Evolutionary conservation across 108 stramenopile species (phyloP).

Genomic region (Skeletonema potamos): DNA sequence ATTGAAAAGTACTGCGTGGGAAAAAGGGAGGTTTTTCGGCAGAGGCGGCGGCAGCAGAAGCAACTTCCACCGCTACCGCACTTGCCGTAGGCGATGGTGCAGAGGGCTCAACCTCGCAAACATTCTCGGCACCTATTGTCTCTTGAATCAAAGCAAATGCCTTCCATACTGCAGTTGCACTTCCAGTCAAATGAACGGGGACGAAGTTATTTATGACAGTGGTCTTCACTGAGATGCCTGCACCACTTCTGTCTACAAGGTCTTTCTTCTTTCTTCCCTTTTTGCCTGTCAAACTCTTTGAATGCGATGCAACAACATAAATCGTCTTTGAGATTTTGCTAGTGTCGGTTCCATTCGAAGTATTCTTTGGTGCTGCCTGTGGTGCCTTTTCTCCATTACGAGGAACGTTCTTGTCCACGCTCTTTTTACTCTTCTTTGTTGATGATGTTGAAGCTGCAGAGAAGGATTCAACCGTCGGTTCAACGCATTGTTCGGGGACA

Average conservation of each 20-base stretch:
- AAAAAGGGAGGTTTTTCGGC: conserved; percentile 2
- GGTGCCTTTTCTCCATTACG: not conserved
- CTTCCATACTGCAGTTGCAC: not conserved
- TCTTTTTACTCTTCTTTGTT: not conserved
- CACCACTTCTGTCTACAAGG: conserved; percentile 19
- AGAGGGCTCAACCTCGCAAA: conserved; percentile 3
- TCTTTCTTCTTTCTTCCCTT: conserved; percentile 32
- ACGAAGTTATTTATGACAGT: conserved; percentile 11
- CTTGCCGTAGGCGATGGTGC: not conserved
- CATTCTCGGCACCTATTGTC: conserved; percentile 24
- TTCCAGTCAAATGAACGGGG: conserved; percentile 25
- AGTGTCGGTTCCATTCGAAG: not conserved
- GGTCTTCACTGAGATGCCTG: conserved; percentile 14
- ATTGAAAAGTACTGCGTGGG: conserved; percentile 5
- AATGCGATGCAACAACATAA: conserved; percentile 8
- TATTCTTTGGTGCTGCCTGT: not conserved
- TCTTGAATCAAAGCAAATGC: conserved; percentile 26
- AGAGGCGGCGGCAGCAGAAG: not conserved
- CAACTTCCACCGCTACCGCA: not conserved
- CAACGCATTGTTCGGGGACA: not conserved
- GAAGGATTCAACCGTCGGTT: not conserved
- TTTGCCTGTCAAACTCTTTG: conserved; percentile 28
- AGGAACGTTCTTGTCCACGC: not conserved
- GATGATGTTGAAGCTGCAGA: conserved; percentile 4
- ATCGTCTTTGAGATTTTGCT: conserved; percentile 14